phyloP scores from a whole-genome alignment of 2,329 filamentous ascomycete genomes.

The Fusarium dlaminii region DNA sequence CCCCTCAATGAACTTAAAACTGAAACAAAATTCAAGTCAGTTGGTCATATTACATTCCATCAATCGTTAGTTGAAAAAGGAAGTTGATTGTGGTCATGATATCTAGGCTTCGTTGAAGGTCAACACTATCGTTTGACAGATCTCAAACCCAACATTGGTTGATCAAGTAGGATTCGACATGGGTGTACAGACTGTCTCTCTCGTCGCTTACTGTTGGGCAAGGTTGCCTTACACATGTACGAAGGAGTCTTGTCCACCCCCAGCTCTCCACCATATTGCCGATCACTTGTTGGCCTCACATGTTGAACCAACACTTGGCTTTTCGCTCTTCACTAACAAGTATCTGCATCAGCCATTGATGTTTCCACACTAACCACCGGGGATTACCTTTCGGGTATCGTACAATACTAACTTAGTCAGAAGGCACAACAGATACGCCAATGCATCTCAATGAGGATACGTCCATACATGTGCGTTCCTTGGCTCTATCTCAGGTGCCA shows the following conservation, averaged over 20 bases:
- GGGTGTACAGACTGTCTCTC: conserved; percentile 4
- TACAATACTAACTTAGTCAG: neutral
- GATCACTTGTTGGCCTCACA: conserved; percentile 19
- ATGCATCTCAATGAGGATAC: neutral
- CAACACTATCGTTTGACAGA: conserved; percentile 31
- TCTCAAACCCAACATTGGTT: conserved; percentile 15
- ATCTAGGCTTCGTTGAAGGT: conserved; percentile 1
- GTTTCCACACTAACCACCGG: neutral
- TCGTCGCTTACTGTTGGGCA: conserved; percentile 2
- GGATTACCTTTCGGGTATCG: conserved; percentile 9
- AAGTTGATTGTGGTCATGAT: neutral
- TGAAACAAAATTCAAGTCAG: conserved; percentile 5
- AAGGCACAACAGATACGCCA: neutral
- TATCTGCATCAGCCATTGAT: neutral
- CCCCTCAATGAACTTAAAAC: neutral
- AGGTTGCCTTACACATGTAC: conserved; percentile 11
- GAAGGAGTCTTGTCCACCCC: conserved; percentile 9
- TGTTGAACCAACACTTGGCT: conserved; percentile 4
- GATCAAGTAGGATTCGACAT: conserved; percentile 15
- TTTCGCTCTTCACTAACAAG: neutral
- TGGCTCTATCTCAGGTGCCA: conserved; percentile 1
- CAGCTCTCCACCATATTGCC: conserved; percentile 12
- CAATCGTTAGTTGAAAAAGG: neutral
- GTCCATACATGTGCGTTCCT: neutral
- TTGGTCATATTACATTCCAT: neutral